Conservation (phyloP, 768 basidiomycete species). For the Arthromyces matolae region DNA sequence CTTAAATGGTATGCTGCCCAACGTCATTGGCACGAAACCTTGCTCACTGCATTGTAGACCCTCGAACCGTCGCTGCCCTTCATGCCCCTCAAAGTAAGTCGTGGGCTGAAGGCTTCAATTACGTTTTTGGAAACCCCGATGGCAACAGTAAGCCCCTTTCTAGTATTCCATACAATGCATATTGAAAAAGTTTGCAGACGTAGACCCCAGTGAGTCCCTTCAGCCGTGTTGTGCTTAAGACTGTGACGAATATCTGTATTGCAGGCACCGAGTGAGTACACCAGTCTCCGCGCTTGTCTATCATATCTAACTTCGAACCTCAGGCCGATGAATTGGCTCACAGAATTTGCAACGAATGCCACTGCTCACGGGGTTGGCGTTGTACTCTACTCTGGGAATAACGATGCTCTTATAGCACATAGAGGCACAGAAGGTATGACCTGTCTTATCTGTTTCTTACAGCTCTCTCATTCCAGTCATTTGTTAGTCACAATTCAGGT, state of each 20-base stretch:
- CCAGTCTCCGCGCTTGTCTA: background rate
- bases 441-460: background rate
- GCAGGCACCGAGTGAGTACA: slow-evolving; percentile 33
- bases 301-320: background rate
- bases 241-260: background rate
- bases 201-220: slow-evolving; percentile 34
- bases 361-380: slow-evolving; percentile 47
- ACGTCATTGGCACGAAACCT: background rate
- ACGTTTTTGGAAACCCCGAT: slow-evolving; percentile 34
- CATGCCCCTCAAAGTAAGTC: slow-evolving; percentile 64
- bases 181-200: slow-evolving; percentile 18
- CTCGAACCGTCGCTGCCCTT: slow-evolving; percentile 52
- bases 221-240: background rate
- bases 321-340: slow-evolving; percentile 62
- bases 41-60: slow-evolving; percentile 33
- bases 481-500: slow-evolving; percentile 58
- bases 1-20: slow-evolving; percentile 53
- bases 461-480: slow-evolving; percentile 17
- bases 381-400: slow-evolving; percentile 66
- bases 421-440: slow-evolving; percentile 56
- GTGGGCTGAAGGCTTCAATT: slow-evolving; percentile 37
- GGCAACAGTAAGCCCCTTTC: slow-evolving; percentile 21
- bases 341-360: slow-evolving; percentile 64
- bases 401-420: slow-evolving; percentile 64
- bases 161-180: background rate